Base-by-base conservation (phyloP, 768 basidiomycete genomes). In the Mycena rebaudengoi region DNA sequence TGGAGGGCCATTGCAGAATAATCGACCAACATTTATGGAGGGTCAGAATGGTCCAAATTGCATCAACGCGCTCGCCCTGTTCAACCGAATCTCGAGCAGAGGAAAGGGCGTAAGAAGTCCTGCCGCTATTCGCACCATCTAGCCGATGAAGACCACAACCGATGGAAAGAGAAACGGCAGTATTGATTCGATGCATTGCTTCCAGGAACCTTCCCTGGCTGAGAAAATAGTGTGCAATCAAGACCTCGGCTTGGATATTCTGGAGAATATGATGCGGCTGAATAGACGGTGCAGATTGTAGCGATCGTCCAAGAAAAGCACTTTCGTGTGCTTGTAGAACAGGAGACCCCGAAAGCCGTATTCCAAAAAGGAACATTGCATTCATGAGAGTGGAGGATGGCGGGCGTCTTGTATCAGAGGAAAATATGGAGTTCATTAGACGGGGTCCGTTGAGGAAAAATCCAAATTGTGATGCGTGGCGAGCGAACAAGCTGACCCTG, bases 401-500 rank as follows among this genome's bases (percentile, higher is more conserved):
- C n/a, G 58, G 63, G 5, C 39, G 40, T 0, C 76, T 70, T n/a
- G 53, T 55, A 56, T 29, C 67, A 11, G 69, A 57, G 25, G 71
- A 59, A 66, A 48, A 57, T 64, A 66, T 40, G 56, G 63, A 74
- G 58, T 8, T 75, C 56, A 49, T 74, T 65, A 64, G 86, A 78
- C 23, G 83, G 75, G 20, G 72, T 59, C 28, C 75, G 59, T 83
- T 70, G 48, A 88, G 75, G 66, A 86, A 88, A 51, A 87, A 79
- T 1, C 82, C 82, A 41, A 85, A 66, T 44, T 82, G 78, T 16
- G 78, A 73, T 0, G 79, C 75, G 44, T 83, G 73, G 23, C 76
- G 79, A 2, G 81, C 60, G 65, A 88, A 80, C 14, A 71, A 60
- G 55, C 79, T 74, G 7, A 82, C 60, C n/a, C 82, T 84, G 46